Percentiles rank a stretch among this genome's conserved stretches.
Conservation (phyloP, 805 yeast species). For the Candida easanensis region DNA sequence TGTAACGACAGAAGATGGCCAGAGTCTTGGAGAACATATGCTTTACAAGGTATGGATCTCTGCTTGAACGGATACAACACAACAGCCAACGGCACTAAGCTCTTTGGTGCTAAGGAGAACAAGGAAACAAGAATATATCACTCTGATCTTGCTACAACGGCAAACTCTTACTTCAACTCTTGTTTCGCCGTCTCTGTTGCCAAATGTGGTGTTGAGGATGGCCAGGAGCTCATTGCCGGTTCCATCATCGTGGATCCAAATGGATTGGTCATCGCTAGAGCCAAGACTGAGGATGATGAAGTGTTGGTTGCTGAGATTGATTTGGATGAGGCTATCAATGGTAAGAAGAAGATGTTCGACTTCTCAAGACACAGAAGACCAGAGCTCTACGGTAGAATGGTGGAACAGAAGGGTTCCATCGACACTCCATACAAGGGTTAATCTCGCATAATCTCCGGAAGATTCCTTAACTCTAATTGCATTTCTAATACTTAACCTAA, state of each 20-base stretch:
- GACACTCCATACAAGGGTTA: constrained; percentile 19
- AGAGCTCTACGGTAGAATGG: constrained; percentile 30
- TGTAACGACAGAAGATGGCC: constrained; percentile 44
- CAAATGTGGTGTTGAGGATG: constrained; percentile 37
- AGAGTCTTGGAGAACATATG: constrained; percentile 39
- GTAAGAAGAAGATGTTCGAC: constrained; percentile 36
- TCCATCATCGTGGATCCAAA: constrained; percentile 37
- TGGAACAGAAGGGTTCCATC: constrained; percentile 29
- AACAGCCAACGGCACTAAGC: constrained; percentile 33
- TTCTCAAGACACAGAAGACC: constrained; percentile 38
- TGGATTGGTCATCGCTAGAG: constrained; percentile 33
- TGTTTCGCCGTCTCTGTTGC: constrained; percentile 35
- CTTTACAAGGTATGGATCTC: constrained; percentile 39
- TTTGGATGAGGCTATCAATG: constrained; percentile 34
- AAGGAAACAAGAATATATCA: constrained; percentile 32
- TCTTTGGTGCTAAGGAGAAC: constrained; percentile 33
- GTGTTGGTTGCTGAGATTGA: constrained; percentile 33
- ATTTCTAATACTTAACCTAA: no score
- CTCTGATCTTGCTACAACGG: constrained; percentile 32
- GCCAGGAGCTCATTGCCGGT: constrained; percentile 35
- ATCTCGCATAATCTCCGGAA: no score
- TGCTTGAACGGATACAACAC: constrained; percentile 37
- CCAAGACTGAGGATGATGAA: constrained; percentile 35
- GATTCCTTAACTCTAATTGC: no score
- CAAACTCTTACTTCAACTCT: constrained; percentile 35